Percentiles rank a stretch among this genome's conserved stretches.
Conservation (phyloP, 2,329 filamentous ascomycete species). For the Westerdykella ornata region DNA sequence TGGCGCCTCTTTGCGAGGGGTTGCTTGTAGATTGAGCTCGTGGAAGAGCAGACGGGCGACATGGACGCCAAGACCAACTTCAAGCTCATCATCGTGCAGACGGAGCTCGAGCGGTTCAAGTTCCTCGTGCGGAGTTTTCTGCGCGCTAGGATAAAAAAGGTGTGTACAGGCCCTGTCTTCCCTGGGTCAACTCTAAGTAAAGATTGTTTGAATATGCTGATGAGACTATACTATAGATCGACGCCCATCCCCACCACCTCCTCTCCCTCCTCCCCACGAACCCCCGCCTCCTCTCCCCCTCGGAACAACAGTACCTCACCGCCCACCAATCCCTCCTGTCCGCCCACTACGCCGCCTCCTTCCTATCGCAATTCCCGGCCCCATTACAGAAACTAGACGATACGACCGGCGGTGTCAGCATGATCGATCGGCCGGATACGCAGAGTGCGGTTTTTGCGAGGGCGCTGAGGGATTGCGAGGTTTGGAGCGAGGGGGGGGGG, state of each 20-base stretch:
- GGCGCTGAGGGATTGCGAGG: conserved; percentile 54
- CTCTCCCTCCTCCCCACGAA: conserved; percentile 42
- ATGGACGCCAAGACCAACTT: conserved; percentile 92
- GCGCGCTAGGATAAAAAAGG: conserved; percentile 80
- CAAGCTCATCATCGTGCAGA: conserved; percentile 88
- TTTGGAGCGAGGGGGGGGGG: conserved; percentile 49
- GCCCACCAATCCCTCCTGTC: conserved; percentile 79
- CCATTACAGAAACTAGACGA: conserved; percentile 82
- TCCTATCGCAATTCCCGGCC: conserved; percentile 73
- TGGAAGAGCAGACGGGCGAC: conserved; percentile 62
- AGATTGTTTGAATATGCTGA: conserved; percentile 1
- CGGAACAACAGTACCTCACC: conserved; percentile 75
- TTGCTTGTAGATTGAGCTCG: conserved; percentile 45
- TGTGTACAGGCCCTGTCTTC: conserved; percentile 27
- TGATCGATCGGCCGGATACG: conserved; percentile 82
- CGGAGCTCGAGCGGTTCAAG: conserved; percentile 89
- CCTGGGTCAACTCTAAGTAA: conserved; percentile 1
- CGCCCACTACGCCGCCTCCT: conserved; percentile 77
- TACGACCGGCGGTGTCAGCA: conserved; percentile 78
- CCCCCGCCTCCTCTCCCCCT: conserved; percentile 55
- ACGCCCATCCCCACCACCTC: conserved; percentile 69
- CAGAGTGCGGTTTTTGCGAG: conserved; percentile 81
- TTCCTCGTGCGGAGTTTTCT: conserved; percentile 80
- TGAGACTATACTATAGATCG: conserved; percentile 53
- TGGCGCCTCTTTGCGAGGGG: too few species aligned